Percentiles rank a stretch among this genome's conserved stretches.
Evolutionary conservation across 2,329 filamentous ascomycete species (phyloP).

Genomic region (Fusarium nurragi): DNA sequence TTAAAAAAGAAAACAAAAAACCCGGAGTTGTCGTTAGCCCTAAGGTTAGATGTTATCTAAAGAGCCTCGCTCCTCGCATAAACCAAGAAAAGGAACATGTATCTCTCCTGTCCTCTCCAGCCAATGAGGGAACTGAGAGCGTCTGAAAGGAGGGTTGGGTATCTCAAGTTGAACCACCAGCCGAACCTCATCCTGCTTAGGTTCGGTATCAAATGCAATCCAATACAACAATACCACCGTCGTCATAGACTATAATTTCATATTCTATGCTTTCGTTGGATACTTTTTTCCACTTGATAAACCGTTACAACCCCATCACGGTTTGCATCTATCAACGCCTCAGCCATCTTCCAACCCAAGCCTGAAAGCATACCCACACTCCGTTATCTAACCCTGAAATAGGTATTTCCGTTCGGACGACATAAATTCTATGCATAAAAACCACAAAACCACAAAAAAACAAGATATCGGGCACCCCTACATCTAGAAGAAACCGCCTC

Average conservation of each 20-base stretch:
- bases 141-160: slow-evolving; percentile 12
- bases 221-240: slow-evolving; percentile 23
- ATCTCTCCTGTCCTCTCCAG: neutral
- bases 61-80: neutral
- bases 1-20: too few relatives aligned
- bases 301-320: neutral
- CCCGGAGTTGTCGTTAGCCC: neutral
- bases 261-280: slow-evolving; percentile 23
- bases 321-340: slow-evolving; percentile 34
- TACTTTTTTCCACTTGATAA: neutral
- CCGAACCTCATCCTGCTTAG: slow-evolving; percentile 12
- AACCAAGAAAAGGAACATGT: neutral
- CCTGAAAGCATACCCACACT: slow-evolving; percentile 2
- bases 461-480: slow-evolving; percentile 5
- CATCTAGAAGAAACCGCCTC: slow-evolving; percentile 21
- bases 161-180: slow-evolving; percentile 17
- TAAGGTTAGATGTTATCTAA: neutral
- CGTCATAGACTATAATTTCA: slow-evolving; percentile 24
- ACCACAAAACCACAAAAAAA: neutral
- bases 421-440: slow-evolving; percentile 13
- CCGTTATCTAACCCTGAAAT: slow-evolving; percentile 15
- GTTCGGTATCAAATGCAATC: slow-evolving; percentile 2
- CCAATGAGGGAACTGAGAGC: slow-evolving; percentile 1
- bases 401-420: slow-evolving; percentile 7
- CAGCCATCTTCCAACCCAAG: slow-evolving; percentile 8